Base-by-base conservation (phyloP, 305 asterid genomes). In the Fraxinus nigra region DNA sequence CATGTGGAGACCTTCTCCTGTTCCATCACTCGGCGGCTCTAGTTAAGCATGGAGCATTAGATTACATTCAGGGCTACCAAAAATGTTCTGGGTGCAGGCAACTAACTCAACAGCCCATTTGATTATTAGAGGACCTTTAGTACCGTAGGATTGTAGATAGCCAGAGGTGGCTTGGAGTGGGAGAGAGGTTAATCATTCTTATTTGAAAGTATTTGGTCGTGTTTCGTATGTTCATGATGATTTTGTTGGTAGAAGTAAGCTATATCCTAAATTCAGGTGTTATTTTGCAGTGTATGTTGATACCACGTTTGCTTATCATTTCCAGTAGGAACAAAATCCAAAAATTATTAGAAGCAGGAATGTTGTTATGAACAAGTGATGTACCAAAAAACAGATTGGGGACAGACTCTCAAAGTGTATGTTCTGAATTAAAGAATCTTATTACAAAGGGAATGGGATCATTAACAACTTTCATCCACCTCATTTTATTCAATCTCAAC, bases 381-480 rank as follows among this genome's bases (percentile, higher is more conserved):
- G 63, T 54, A 54, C 63, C 63, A 54, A 54, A 54, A 54, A n/a
- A 54, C 22, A n/a, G 65, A 5, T 54, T n/a, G 65, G 24, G 24
- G 65, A 54, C 65, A n/a, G 65, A 54, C 22, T 54, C 65, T 54
- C 9, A 0, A 54, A 54, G 65, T 54, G 65, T n/a, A 54, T 51
- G 61, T n/a, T 54, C 65, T n/a, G 10, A 54, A 54, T 54, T n/a
- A 24, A 54, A 54, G 63, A 51, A 51, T 51, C 24, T 54, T 73
- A 70, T 48, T 48, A 79, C 56, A 76, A 79, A 8, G 37, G 76
- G 34, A 82, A 77, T 34, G 63, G 72, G 43, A 85, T 35, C 34
- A 75, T 77, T 78, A 56, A 65, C 75, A 80, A 46, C 67, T 63
- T 63, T 75, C 33, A 30, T 30, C 80, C 56, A 51, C 18, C 46